Conservation (phyloP, 2,329 filamentous ascomycete genomes). For the Lasiodiplodia gonubiensis region DNA sequence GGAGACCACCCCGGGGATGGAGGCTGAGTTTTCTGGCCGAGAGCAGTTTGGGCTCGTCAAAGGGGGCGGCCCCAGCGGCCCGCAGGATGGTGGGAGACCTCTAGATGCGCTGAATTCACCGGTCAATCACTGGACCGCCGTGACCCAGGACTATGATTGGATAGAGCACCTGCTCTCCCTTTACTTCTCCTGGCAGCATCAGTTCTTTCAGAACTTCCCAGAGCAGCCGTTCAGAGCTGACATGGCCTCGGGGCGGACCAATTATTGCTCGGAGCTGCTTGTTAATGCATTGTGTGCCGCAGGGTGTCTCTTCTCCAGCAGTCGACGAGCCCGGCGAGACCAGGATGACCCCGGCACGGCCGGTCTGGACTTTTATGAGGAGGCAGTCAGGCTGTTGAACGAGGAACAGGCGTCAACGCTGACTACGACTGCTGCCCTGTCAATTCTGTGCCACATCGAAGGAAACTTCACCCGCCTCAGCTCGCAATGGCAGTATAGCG, state of each 20-base stretch:
- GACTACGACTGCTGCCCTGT: constrained; percentile 31
- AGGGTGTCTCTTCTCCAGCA: constrained; percentile 31
- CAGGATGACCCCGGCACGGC: constrained; percentile 28
- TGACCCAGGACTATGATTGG: constrained; percentile 30
- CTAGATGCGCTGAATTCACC: constrained; percentile 7
- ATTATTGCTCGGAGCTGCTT: constrained; percentile 32
- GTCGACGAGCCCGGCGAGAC: constrained; percentile 24
- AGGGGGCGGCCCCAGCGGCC: constrained; percentile 4
- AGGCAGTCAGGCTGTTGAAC: constrained; percentile 29
- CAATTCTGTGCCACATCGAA: constrained; percentile 32
- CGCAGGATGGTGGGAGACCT: neutral
- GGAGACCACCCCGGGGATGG: constrained; percentile 28
- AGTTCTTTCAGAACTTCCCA: constrained; percentile 33
- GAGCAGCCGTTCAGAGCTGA: constrained; percentile 33
- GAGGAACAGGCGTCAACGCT: constrained; percentile 28
- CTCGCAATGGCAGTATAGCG: constrained; percentile 31
- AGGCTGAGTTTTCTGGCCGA: constrained; percentile 30
- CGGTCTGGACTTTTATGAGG: constrained; percentile 32
- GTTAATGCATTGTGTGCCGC: constrained; percentile 34
- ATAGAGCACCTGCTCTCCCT: constrained; percentile 31
- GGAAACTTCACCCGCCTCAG: constrained; percentile 30
- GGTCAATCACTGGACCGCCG: constrained; percentile 32
- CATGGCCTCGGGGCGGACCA: constrained; percentile 26
- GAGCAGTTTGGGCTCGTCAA: constrained; percentile 32
- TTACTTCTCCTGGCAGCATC: constrained; percentile 35